Evolutionary conservation across 805 yeast genomes (phyloP).

Genomic region (Candida berthetii): DNA sequence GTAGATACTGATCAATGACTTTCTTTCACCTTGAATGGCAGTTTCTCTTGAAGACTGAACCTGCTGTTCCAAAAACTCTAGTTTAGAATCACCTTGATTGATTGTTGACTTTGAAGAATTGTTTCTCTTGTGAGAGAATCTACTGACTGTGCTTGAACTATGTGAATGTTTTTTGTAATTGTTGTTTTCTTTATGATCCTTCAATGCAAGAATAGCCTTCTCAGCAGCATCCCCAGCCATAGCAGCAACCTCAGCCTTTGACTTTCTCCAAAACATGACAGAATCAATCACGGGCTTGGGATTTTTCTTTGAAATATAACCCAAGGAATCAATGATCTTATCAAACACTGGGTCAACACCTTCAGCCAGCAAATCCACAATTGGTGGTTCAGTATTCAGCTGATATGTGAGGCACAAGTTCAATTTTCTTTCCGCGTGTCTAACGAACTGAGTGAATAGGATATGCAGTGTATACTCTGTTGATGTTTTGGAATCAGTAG

Average conservation of each 20-base stretch:
- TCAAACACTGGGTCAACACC: constrained; percentile 88
- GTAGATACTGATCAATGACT: constrained; percentile 80
- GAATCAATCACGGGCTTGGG: constrained; percentile 97
- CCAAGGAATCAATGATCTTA: constrained; percentile 76
- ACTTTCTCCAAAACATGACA: constrained; percentile 96
- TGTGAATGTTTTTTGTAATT: constrained; percentile 21
- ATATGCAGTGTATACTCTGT: constrained; percentile 93
- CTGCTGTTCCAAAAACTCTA: constrained; percentile 32
- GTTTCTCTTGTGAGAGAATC: constrained; percentile 39
- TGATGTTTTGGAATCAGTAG: constrained; percentile 60
- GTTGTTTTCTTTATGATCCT: constrained; percentile 24
- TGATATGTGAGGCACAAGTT: constrained; percentile 64
- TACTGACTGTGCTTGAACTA: constrained; percentile 24
- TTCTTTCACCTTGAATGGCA: constrained; percentile 80
- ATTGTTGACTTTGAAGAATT: constrained; percentile 39
- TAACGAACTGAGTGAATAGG: constrained; percentile 89
- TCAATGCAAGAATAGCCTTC: constrained; percentile 23
- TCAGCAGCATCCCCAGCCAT: constrained; percentile 51
- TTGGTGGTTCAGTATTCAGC: constrained; percentile 67
- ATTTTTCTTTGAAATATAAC: constrained; percentile 82
- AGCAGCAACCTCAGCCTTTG: constrained; percentile 82
- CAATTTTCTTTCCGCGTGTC: constrained; percentile 86
- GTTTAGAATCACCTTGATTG: constrained; percentile 50
- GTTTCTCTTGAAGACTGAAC: constrained; percentile 46
- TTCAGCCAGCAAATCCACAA: constrained; percentile 70